A percentile compares a stretch with the other conserved stretches of the same genome.
Evolutionary conservation across 257 asterid genomes (phyloP).

Genomic region (Apocynum venetum): DNA sequence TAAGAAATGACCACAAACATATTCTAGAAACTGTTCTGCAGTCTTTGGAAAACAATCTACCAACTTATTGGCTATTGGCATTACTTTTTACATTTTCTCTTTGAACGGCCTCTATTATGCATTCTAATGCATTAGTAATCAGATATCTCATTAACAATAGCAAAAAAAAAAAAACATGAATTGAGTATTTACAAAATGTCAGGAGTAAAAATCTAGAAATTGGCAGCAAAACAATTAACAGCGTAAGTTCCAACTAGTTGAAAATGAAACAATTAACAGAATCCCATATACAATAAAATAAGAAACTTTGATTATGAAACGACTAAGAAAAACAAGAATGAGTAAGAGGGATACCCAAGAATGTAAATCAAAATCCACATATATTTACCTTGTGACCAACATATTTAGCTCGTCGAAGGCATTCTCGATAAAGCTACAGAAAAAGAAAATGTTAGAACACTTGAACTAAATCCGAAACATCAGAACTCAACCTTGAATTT

Average conservation of each 20-base stretch:
- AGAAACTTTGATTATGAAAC: background rate
- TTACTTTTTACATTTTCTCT: no score
- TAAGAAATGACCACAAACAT: no score
- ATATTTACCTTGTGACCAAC: conserved; percentile 68
- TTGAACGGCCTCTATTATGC: no score
- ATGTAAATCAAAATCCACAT: background rate
- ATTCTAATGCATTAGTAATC: no score
- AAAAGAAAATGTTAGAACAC: conserved; percentile 1
- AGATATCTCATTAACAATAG: no score
- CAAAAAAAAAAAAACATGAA: no score
- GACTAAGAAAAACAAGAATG: conserved; percentile 11
- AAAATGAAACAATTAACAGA: background rate
- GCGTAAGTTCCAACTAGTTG: background rate
- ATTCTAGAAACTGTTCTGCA: no score
- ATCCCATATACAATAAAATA: background rate
- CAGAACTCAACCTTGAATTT: conserved; percentile 5
- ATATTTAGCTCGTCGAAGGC: conserved; percentile 87
- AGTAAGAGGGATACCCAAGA: background rate
- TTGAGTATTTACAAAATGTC: background rate
- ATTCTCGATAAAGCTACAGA: conserved; percentile 85
- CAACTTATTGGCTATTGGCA: background rate
- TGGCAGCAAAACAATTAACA: background rate
- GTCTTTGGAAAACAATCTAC: background rate
- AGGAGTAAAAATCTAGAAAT: background rate
- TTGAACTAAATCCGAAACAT: background rate